Percentiles rank a stretch among this genome's conserved stretches.
phyloP scores from a whole-genome alignment of 805 yeast species.

The Yarrowia porcina region DNA sequence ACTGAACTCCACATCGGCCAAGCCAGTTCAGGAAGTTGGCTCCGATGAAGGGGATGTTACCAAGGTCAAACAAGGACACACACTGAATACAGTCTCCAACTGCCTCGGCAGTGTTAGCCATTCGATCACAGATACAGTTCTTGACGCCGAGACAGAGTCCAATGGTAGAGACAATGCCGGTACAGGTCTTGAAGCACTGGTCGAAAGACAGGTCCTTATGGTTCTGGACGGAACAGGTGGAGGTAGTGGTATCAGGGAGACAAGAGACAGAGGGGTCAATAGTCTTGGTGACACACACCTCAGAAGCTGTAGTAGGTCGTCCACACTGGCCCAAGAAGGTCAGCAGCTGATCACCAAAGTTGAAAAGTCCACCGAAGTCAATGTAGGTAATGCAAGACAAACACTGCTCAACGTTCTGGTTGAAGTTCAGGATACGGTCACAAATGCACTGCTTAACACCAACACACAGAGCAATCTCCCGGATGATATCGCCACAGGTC shows the following conservation, averaged over 20 bases:
- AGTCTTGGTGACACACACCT: slow-evolving; percentile 1
- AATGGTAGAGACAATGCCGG: neutral
- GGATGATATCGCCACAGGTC: neutral
- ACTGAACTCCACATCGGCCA: too few relatives aligned
- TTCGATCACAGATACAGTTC: slow-evolving; percentile 1
- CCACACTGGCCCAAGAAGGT: neutral
- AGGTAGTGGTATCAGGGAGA: slow-evolving; percentile 1
- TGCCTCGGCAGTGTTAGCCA: neutral
- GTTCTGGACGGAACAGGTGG: neutral
- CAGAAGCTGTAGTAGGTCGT: neutral
- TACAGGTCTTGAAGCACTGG: neutral
- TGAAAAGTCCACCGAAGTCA: neutral
- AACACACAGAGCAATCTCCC: slow-evolving; percentile 12
- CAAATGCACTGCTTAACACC: too few relatives aligned
- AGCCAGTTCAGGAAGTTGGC: slow-evolving; percentile 17
- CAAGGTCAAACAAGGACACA: neutral
- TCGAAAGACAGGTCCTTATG: neutral
- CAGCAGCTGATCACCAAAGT: neutral
- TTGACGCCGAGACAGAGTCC: neutral
- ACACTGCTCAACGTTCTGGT: too few relatives aligned
- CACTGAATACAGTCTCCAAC: slow-evolving; percentile 12
- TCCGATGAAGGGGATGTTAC: neutral
- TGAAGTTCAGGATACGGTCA: too few relatives aligned
- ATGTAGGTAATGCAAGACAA: neutral
- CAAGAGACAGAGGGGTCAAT: neutral